Conservation (phyloP, 192 early-diverging fungal species). For the Radiomyces spectabilis region DNA sequence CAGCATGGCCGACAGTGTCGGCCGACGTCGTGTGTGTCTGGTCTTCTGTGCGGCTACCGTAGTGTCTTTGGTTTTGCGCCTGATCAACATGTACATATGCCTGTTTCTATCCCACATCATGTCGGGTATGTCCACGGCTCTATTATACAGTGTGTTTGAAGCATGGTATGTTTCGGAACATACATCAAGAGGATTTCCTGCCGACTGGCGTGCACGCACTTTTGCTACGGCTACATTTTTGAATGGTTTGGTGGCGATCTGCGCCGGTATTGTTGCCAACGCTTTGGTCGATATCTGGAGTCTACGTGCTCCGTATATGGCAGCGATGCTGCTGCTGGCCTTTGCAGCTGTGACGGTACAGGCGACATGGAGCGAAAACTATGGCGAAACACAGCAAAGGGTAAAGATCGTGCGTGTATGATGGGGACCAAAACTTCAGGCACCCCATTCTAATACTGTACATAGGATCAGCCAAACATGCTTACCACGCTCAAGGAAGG, state of each 20-base stretch:
- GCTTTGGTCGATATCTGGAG: conserved; percentile 44
- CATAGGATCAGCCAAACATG: too few relatives aligned
- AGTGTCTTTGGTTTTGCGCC: conserved; percentile 28
- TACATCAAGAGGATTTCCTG: conserved; percentile 39
- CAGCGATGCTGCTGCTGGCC: conserved; percentile 40
- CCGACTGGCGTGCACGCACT: conserved; percentile 44
- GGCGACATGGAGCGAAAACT: conserved; percentile 66
- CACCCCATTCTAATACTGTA: not conserved
- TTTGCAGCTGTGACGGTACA: conserved; percentile 42
- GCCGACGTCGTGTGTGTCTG: conserved; percentile 38
- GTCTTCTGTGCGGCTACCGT: conserved; percentile 42
- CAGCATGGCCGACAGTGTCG: conserved; percentile 55
- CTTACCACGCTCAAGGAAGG: too few relatives aligned
- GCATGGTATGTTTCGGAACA: conserved; percentile 56
- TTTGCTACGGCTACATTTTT: conserved; percentile 60
- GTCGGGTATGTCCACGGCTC: conserved; percentile 38
- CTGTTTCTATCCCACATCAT: conserved; percentile 39
- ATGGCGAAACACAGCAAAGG: conserved; percentile 36
- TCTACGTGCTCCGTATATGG: conserved; percentile 54
- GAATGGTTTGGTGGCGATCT: conserved; percentile 66
- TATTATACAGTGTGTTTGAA: conserved; percentile 55
- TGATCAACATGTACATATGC: conserved; percentile 27
- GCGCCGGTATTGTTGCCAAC: conserved; percentile 59
- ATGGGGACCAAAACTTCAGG: not conserved
- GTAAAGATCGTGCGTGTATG: not conserved